Base-by-base conservation (phyloP, 495 filamentous ascomycete species). In the Lasiosphaeria ovina region DNA sequence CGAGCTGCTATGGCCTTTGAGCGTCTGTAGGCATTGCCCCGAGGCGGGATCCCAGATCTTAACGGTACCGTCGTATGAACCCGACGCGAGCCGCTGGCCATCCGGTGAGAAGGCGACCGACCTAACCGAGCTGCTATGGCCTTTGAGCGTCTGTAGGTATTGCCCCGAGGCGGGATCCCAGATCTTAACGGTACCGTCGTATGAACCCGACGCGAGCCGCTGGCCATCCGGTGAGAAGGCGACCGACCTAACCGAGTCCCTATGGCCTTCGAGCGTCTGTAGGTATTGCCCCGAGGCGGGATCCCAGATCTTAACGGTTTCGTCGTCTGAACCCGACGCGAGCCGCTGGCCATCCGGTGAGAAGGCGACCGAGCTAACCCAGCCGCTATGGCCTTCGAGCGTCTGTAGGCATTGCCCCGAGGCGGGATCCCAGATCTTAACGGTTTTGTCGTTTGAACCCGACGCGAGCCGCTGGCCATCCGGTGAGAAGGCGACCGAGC, bases 31-130 rank as follows among this genome's bases (percentile, higher is more conserved):
- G 56, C 88, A 84, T 4, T 84, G 74, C 3, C 93, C 93, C 40
- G 87, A 90, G 35, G 91, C 87, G 50, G 96, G 74, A 75, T 97
- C 92, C 92, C 92, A 97, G 11, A 96, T 79, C 72, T 96, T 95
- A 54, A 94, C 85, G 0, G 92, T 95, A 61, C 89, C 85, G 73
- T 97, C 92, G 4, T 88, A 89, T 0, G 92, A 96, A 12, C 87
- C 86, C 0, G 92, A 96, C 34, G 91, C 90, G 16, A 97, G 84
- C 36, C 94, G 83, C 63, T 96, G 6, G 42, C 42, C 34, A 59
- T 63, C 42, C 1, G 51, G 51, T 4, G 51, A 63, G 51, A 63
- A 63, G 7, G 44, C 60, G 0, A 62, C 59, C 36, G 51, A 59
- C 5, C 8, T 1, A 53, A 62, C 54, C 32, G 3, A 54, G 17